Conservation (phyloP, 1,139 yeast species). For the Casaregolazyma lundiana region DNA sequence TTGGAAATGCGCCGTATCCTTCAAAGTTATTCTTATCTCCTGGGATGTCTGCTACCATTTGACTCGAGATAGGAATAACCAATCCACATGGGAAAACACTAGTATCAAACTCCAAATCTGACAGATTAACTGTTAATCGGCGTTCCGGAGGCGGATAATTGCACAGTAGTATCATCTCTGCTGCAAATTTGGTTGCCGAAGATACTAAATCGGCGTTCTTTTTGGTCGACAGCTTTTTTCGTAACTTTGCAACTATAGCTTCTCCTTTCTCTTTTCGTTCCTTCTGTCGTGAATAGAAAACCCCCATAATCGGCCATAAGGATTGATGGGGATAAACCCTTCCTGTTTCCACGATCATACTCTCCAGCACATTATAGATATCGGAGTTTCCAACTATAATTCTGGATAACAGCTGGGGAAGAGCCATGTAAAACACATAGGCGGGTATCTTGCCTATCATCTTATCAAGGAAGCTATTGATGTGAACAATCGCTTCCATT, state of each 20-base stretch:
- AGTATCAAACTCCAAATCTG: slow-evolving; percentile 43
- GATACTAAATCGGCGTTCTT: slow-evolving; percentile 13
- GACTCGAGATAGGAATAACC: slow-evolving; percentile 76
- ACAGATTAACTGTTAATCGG: slow-evolving; percentile 34
- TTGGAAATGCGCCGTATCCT: slow-evolving; percentile 51
- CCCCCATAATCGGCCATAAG: slow-evolving; percentile 79
- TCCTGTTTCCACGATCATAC: slow-evolving; percentile 54
- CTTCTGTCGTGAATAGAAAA: slow-evolving; percentile 60
- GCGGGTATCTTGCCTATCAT: slow-evolving; percentile 46
- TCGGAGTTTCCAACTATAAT: slow-evolving; percentile 58
- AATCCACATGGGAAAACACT: slow-evolving; percentile 56
- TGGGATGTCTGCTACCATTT: slow-evolving; percentile 67
- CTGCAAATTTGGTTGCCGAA: slow-evolving; percentile 17
- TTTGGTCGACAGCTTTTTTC: slow-evolving; percentile 15
- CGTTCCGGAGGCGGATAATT: slow-evolving; percentile 33
- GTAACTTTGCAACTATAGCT: slow-evolving; percentile 33
- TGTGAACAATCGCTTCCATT: slow-evolving; percentile 16
- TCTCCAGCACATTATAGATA: slow-evolving; percentile 53
- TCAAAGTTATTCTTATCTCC: slow-evolving; percentile 42
- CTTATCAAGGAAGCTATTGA: slow-evolving; percentile 37
- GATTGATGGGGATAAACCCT: slow-evolving; percentile 73
- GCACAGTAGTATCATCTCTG: slow-evolving; percentile 28
- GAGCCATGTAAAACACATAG: slow-evolving; percentile 76
- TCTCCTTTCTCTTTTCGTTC: slow-evolving; percentile 54
- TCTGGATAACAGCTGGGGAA: slow-evolving; percentile 82